Conservation (phyloP, 805 yeast species). For the Saturnispora galanensis region DNA sequence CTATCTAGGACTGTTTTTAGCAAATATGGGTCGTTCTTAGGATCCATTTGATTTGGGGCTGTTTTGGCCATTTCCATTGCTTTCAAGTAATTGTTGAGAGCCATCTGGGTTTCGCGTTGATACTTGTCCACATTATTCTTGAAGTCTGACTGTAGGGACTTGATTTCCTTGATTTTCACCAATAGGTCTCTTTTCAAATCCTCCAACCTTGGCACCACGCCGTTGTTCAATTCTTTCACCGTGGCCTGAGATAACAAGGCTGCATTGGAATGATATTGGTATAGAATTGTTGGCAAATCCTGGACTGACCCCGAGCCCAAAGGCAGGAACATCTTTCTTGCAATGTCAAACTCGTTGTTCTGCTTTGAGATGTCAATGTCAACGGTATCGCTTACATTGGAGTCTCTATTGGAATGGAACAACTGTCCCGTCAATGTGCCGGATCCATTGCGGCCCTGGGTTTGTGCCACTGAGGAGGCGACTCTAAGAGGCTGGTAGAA, state of each 20-base stretch:
- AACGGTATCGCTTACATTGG: slow-evolving; percentile 7
- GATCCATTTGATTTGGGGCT: slow-evolving; percentile 33
- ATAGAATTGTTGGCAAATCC: slow-evolving; percentile 65
- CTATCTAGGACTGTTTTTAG: slow-evolving; percentile 62
- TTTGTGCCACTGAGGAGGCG: slow-evolving; percentile 7
- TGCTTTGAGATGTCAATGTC: slow-evolving; percentile 14
- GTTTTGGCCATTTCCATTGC: slow-evolving; percentile 57
- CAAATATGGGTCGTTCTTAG: slow-evolving; percentile 73
- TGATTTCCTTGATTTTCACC: slow-evolving; percentile 81
- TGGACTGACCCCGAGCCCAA: slow-evolving; percentile 73
- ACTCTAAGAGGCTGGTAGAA: slow-evolving; percentile 29
- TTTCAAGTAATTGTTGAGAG: slow-evolving; percentile 42
- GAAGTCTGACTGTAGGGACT: slow-evolving; percentile 74
- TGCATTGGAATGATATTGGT: slow-evolving; percentile 43
- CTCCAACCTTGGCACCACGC: slow-evolving; percentile 57
- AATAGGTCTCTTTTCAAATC: slow-evolving; percentile 65
- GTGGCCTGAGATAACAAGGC: slow-evolving; percentile 49
- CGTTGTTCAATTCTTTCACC: slow-evolving; percentile 49
- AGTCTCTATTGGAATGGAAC: slow-evolving; percentile 10
- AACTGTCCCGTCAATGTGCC: slow-evolving; percentile 7
- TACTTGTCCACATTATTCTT: slow-evolving; percentile 66
- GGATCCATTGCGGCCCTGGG: slow-evolving; percentile 3
- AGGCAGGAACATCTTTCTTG: slow-evolving; percentile 54
- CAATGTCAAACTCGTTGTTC: slow-evolving; percentile 28
- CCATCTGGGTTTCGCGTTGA: slow-evolving; percentile 51